Conservation (phyloP, 2,329 filamentous ascomycete species). For the Neonectria punicea region DNA sequence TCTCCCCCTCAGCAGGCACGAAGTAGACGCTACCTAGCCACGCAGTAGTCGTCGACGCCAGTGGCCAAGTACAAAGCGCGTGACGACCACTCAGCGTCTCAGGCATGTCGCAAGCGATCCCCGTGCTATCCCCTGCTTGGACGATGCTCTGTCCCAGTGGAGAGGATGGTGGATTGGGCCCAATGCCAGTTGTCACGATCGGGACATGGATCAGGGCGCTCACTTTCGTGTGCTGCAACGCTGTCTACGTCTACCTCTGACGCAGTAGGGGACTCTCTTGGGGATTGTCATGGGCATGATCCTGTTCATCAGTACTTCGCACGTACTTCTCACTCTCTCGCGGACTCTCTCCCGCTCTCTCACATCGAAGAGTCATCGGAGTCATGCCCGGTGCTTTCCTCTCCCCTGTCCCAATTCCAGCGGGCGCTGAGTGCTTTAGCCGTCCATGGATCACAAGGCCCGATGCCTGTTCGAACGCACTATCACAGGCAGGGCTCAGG, state of each 20-base stretch:
- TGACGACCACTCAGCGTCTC: conserved; percentile 36
- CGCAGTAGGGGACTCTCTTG: background rate
- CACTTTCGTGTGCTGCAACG: conserved; percentile 9
- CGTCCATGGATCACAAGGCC: conserved; percentile 19
- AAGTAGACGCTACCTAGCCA: conserved; percentile 34
- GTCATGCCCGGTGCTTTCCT: conserved; percentile 15
- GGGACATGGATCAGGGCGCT: conserved; percentile 15
- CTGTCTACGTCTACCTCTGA: conserved; percentile 6
- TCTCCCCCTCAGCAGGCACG: conserved; percentile 12
- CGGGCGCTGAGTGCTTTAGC: conserved; percentile 37
- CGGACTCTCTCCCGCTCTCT: conserved; percentile 15
- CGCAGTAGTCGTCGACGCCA: conserved; percentile 36
- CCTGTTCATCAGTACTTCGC: background rate
- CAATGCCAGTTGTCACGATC: conserved; percentile 28
- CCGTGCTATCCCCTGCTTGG: conserved; percentile 10
- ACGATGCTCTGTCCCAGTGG: conserved; percentile 18
- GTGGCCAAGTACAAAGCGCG: conserved; percentile 35
- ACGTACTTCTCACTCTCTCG: conserved; percentile 6
- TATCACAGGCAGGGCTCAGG: conserved; percentile 25
- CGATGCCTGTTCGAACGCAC: conserved; percentile 20
- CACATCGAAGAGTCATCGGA: conserved; percentile 7
- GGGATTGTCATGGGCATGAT: background rate
- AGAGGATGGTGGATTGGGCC: conserved; percentile 13
- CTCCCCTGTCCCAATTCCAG: conserved; percentile 33
- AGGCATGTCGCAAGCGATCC: conserved; percentile 34